Percentiles rank a stretch among this genome's conserved stretches.
Conservation (phyloP, 1,139 yeast genomes). For the Geotrichum candidum region DNA sequence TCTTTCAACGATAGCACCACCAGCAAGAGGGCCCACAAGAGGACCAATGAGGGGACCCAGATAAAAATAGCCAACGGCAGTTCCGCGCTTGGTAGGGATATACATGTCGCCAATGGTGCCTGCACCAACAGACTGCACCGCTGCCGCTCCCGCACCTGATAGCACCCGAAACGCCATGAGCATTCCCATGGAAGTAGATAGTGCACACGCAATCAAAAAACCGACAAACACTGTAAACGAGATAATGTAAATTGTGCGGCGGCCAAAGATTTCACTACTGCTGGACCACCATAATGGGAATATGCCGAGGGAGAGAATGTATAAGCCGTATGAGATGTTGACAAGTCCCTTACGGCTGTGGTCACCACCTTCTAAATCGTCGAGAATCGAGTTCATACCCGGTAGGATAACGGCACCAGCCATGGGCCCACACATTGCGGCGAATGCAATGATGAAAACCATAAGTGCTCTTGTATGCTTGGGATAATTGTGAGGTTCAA, state of each 20-base stretch:
- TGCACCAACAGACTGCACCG: constrained; percentile 87
- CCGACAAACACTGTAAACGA: constrained; percentile 60
- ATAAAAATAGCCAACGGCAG: constrained; percentile 75
- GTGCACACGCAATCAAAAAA: constrained; percentile 67
- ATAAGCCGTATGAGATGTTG: constrained; percentile 75
- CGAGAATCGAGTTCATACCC: constrained; percentile 44
- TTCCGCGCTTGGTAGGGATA: constrained; percentile 62
- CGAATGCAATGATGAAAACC: constrained; percentile 61
- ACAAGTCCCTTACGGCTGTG: constrained; percentile 45
- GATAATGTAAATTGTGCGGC: constrained; percentile 64
- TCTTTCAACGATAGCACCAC: constrained; percentile 63
- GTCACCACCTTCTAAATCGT: constrained; percentile 29
- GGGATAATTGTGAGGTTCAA: constrained; percentile 65
- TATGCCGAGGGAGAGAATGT: constrained; percentile 64
- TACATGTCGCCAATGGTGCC: constrained; percentile 78
- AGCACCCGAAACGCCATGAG: constrained; percentile 65
- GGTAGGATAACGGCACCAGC: constrained; percentile 85
- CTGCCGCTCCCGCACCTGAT: constrained; percentile 76
- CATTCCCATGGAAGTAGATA: constrained; percentile 54
- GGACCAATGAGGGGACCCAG: constrained; percentile 83
- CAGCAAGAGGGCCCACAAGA: constrained; percentile 70
- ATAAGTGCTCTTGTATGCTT: constrained; percentile 44
- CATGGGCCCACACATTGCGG: constrained; percentile 83
- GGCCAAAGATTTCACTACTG: constrained; percentile 61
- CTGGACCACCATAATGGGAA: constrained; percentile 91